Base-by-base conservation (phyloP, 2,329 filamentous ascomycete genomes). In the Ascochyta viciae-villosae region DNA sequence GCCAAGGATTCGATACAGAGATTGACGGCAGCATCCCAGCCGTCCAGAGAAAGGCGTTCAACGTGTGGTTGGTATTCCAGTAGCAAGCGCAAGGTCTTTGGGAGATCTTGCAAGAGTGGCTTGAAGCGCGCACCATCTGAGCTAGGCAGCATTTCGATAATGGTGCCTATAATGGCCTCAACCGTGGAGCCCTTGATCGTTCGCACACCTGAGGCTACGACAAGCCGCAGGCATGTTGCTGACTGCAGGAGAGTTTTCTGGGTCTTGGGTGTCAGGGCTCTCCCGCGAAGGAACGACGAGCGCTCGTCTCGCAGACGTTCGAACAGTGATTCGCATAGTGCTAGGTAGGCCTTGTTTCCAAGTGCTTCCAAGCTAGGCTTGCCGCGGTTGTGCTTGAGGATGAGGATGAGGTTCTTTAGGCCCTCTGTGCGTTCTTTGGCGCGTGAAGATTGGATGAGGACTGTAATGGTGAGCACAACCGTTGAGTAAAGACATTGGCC, bases 311-410 rank as follows among this genome's bases (percentile, higher is more conserved):
- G 74, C 1, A 84, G 84, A 69, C 83, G 88, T 50, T 84, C 83
- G 70, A 97, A 96, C 3, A 98, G 79, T 1, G 86, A 84, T 68
- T 97, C 92, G 65, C 91, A 91, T 39, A 97, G 87, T 56, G 85
- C 84, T 69, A 95, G 89, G 64, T 90, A 96, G n/a, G 85, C 84
- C 71, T 89, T 90, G 71, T 96, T 91, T 41, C 83, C 84, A 31
- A 96, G 79, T 6, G 70, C 67, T 31, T 79, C 74, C 59, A 79
- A 63, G 40, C 63, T 74, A 26, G 73, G 58, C 60, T 71, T 79
- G 26, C 73, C 76, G 64, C 78, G 82, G 63, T 83, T 84, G 64
- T 83, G 79, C 49, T 80, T 78, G 29, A 88, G 75, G 50, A 87
- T 81, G 59, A 83, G 79, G 67, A 82, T 83, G 50, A 87, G 74